Percentiles rank a stretch among this genome's conserved stretches.
phyloP scores from a whole-genome alignment of 2,329 filamentous ascomycete genomes.

The Colletotrichum sp. region DNA sequence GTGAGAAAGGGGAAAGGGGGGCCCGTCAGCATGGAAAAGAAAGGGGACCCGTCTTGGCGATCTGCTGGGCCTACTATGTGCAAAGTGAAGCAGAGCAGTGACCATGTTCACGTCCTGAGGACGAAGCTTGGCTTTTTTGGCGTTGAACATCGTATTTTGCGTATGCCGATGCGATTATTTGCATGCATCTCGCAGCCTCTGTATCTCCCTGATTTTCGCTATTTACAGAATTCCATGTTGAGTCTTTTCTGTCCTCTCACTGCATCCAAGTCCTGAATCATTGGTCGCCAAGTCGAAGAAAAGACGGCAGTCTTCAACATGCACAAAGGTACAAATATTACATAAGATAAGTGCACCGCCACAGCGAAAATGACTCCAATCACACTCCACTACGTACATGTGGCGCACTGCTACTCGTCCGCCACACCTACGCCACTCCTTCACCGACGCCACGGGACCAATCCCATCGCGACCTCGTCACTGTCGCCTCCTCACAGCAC shows the following conservation, averaged over 20 bases:
- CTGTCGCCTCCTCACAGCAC: neutral
- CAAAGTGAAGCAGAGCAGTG: neutral
- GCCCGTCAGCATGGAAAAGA: neutral
- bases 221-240: neutral
- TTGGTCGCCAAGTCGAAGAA: neutral
- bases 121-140: neutral
- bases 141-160: neutral
- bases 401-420: neutral
- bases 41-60: conserved; percentile 7
- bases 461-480: neutral
- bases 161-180: neutral
- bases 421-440: neutral
- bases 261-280: neutral
- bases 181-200: neutral
- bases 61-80: neutral
- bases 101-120: neutral
- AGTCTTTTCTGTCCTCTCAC: neutral
- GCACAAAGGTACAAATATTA: neutral
- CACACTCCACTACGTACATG: neutral
- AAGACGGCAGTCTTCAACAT: neutral
- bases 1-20: neutral
- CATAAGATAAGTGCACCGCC: neutral
- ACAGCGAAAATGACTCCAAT: neutral
- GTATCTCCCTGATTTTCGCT: accelerated
- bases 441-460: neutral